Evolutionary conservation across 805 yeast species (phyloP), one percentile per base, ranked within the genome.

Genomic region (Zygosaccharomyces bailii): DNA sequence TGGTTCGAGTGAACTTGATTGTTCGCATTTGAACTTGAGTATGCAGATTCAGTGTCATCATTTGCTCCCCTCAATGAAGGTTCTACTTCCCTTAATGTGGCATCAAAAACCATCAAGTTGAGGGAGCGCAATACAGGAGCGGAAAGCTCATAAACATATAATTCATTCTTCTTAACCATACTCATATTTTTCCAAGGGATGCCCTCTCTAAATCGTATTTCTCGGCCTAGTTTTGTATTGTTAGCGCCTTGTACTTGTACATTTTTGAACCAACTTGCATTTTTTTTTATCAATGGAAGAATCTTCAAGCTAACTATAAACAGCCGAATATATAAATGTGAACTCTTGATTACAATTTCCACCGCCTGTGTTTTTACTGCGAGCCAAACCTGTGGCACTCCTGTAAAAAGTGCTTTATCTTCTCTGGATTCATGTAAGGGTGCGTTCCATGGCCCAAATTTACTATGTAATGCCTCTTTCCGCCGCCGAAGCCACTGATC

Each of bases 361-460:
- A n/a, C n/a, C n/a, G n/a, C n/a, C n/a, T n/a, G n/a, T 27, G 21
- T 16, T 42, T 41, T 42, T 60, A 71, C 49, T 66, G 63, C 6
- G 77, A 69, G 7, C 96, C 96, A 43, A 85, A 65, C 57, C 90
- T 77, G 64, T 88, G 96, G 56, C 93, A 84, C 65, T 88, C 96
- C 66, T 87, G 71, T 60, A 93, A 72, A 70, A 93, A 93, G 68
- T 80, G 86, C 48, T 79, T 81, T 50, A 93, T 78, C 65, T 84
- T 84, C 52, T 86, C 96, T 8, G 98, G 96, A 52, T 87, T 84
- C 96, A 93, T 89, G 69, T 86, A 88, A 17, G 99, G 99, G 64
- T 89, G 97, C 17, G 99, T 93, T 13, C 99, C 99, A 58, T 93
- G 99, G 37, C 99, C 99, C 60, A 93, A 86, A 71, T 93, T 93